Evolutionary conservation across 2,329 filamentous ascomycete species (phyloP).

Genomic region (Exophiala sp.): DNA sequence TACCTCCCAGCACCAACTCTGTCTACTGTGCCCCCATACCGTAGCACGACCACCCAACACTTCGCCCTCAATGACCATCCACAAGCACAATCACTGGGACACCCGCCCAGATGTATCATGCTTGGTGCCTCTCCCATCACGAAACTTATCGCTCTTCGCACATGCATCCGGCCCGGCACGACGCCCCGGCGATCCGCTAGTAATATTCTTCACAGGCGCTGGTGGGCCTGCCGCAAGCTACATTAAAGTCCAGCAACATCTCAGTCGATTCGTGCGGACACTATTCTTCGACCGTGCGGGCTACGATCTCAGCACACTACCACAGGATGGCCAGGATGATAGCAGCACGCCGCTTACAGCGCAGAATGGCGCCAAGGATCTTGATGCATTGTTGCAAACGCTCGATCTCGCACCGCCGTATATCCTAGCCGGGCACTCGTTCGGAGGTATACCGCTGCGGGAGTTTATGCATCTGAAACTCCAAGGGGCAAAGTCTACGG

Average conservation of each 20-base stretch:
- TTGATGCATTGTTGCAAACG: conserved; percentile 31
- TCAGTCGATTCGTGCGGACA: conserved; percentile 31
- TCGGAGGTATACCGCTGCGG: conserved; percentile 39
- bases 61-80: conserved; percentile 6
- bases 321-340: conserved; percentile 27
- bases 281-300: conserved; percentile 40
- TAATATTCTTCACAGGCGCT: conserved; percentile 36
- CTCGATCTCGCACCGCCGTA: conserved; percentile 30
- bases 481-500: conserved; percentile 5
- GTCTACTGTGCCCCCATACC: not conserved
- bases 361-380: conserved; percentile 31
- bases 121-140: not conserved
- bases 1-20: too few relatives aligned
- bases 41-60: not conserved
- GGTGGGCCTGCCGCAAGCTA: conserved; percentile 37
- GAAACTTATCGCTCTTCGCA: conserved; percentile 27
- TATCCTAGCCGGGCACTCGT: conserved; percentile 39
- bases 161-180: conserved; percentile 32
- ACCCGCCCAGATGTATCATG: not conserved
- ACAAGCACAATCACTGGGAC: conserved; percentile 11
- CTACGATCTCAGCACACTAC: conserved; percentile 30
- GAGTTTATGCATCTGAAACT: conserved; percentile 37
- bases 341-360: conserved; percentile 25
- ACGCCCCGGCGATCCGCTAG: conserved; percentile 29
- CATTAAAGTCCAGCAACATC: conserved; percentile 32